phyloP scores from a whole-genome alignment of 805 yeast genomes.

The Hanseniaspora meyeri region DNA sequence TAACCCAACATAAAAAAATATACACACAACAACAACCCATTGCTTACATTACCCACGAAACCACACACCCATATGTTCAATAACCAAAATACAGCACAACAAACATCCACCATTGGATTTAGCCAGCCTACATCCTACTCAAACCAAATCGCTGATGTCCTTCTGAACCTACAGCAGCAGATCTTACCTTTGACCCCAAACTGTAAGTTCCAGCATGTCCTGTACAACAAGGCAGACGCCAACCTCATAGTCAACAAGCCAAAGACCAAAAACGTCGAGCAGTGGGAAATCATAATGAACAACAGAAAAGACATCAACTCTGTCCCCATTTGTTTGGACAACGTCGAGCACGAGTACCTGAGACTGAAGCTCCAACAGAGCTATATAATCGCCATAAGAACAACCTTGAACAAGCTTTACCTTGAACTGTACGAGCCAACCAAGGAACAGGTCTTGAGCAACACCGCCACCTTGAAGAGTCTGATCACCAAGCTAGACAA shows the following conservation, averaged over 20 bases:
- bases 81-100: not conserved
- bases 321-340: not conserved
- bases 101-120: not conserved
- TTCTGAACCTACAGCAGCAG: conserved; percentile 5
- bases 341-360: conserved; percentile 8
- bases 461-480: not conserved
- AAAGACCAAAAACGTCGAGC: conserved; percentile 3
- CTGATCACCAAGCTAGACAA: conserved; percentile 4
- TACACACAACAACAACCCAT: no score
- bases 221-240: not conserved
- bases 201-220: conserved; percentile 12
- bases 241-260: not conserved
- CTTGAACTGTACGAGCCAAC: conserved; percentile 3
- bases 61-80: not conserved
- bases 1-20: no score
- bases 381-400: conserved; percentile 6
- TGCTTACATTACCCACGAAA: no score
- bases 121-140: conserved; percentile 8
- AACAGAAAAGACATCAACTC: not conserved
- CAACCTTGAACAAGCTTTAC: conserved; percentile 5
- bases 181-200: conserved; percentile 4
- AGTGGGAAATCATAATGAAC: conserved; percentile 10
- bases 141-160: not conserved
- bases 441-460: conserved; percentile 1
- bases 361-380: conserved; percentile 12